Percentiles rank a stretch among this genome's conserved stretches.
These are phyloP conservation scores for Metschnikowia gelsemii DNA, from an alignment of 805 yeast genomes.

Conservation along the genomic window DNA sequence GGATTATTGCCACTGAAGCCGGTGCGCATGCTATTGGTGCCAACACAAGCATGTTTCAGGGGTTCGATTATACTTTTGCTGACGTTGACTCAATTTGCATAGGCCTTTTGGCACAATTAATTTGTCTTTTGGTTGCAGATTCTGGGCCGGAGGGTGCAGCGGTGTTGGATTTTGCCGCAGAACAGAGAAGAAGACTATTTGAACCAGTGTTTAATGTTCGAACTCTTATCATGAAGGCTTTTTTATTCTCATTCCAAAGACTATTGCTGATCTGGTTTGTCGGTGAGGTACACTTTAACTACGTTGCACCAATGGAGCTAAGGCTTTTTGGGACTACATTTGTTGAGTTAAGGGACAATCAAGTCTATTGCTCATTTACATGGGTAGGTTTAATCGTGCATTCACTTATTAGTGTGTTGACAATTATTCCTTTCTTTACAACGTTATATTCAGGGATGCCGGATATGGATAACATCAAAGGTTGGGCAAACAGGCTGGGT, in stretches of 20 bases:
- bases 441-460: slow-evolving; percentile 2
- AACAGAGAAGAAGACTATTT: slow-evolving; percentile 8
- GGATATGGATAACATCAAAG: not conserved
- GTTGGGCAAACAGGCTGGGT: slow-evolving; percentile 3
- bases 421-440: slow-evolving; percentile 12
- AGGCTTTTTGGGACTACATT: slow-evolving; percentile 10
- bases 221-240: not conserved
- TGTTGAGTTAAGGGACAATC: not conserved
- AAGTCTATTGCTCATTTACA: not conserved
- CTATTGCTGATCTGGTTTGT: slow-evolving; percentile 1
- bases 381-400: slow-evolving; percentile 18
- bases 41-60: not conserved
- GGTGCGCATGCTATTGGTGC: not conserved
- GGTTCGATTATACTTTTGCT: slow-evolving; percentile 9
- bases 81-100: slow-evolving; percentile 13
- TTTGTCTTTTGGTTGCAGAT: slow-evolving; percentile 3
- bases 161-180: slow-evolving; percentile 9
- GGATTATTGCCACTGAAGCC: not conserved
- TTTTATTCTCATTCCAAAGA: not conserved
- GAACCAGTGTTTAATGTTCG: not conserved
- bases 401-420: slow-evolving; percentile 9
- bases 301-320: slow-evolving; percentile 10
- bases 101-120: slow-evolving; percentile 11
- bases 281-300: slow-evolving; percentile 1
- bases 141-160: slow-evolving; percentile 6